Evolutionary conservation across 495 filamentous ascomycete species (phyloP), one percentile per base, ranked within the genome.

Genomic region (Neurospora tetrasperma): DNA sequence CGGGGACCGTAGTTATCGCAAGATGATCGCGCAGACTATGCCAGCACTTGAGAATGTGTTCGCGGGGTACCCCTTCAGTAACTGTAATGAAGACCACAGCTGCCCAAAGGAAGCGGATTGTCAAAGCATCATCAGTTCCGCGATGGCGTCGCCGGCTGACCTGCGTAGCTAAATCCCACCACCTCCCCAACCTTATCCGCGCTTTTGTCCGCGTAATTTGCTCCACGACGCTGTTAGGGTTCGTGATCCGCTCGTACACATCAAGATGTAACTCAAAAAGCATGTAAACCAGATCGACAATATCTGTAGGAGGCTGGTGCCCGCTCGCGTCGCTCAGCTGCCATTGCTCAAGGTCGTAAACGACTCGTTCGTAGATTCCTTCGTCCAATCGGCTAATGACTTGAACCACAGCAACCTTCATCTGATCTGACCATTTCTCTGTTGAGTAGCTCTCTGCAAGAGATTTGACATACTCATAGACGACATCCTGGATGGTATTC

Each of bases 181-280:
- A 98, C 75, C 93, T 86, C 20, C 85, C 85, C 20, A 97, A 79
- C 27, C 92, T 87, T 72, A 92, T 90, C 72, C 88, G 88, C 73
- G 93, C 92, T 42, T 87, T 78, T 46, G 86, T 73, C 70, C 89
- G 84, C 42, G 88, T 90, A 18, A 76, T 83, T 48, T 83, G 78
- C 69, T 91, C 89, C 27, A 92, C 88, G 16, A 90, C 88, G 73
- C 89, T 94, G 78, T 86, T 90, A 0, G 92, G 90, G 73, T 90
- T 90, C 20, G 91, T 95, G 72, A 93, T 90, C 18, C 89, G 84
- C 43, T 91, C 89, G 76, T 92, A 97, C 9, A 94, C 85, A 72
- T 98, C 95, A 2, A 99, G 84, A 76, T 98, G 93, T 10, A 99
- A 84, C 79, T 99, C 96, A 73, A 94, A 94, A 1, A 96, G 83